These are phyloP conservation scores for Yamadazyma phyllophila DNA, from an alignment of 805 yeast species.

Conservation along the genomic window DNA sequence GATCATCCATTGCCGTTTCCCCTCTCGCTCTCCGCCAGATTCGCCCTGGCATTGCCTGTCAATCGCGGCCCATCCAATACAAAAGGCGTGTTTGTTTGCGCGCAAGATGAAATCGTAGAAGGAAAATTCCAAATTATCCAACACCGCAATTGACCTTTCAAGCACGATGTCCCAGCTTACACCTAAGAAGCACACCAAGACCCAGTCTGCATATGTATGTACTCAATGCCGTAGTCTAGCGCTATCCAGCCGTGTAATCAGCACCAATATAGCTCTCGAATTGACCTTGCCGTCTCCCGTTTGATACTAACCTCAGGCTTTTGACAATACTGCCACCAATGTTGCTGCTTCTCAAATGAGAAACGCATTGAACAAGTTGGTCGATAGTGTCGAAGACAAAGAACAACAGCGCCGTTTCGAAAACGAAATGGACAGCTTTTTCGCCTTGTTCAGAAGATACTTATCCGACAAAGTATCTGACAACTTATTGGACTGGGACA, in stretches of 20 bases:
- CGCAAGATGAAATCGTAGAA: not conserved
- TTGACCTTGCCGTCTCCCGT: slow-evolving; percentile 14
- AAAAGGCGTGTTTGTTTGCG: not conserved
- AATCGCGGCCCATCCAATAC: not conserved
- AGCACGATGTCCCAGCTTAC: slow-evolving; percentile 6
- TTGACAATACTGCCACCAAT: slow-evolving; percentile 90
- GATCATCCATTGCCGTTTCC: not conserved
- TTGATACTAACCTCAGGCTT: slow-evolving; percentile 49
- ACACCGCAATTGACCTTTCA: slow-evolving; percentile 1
- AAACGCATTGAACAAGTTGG: slow-evolving; percentile 84
- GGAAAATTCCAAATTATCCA: not conserved
- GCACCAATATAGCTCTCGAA: not conserved
- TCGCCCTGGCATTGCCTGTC: not conserved
- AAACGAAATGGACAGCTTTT: slow-evolving; percentile 90
- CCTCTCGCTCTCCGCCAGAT: not conserved
- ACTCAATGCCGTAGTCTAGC: not conserved
- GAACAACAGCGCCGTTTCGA: slow-evolving; percentile 63
- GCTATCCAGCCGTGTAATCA: too few relatives aligned
- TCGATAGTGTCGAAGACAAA: slow-evolving; percentile 69
- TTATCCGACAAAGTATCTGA: slow-evolving; percentile 86
- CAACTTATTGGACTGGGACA: slow-evolving; percentile 87
- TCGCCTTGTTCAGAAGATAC: slow-evolving; percentile 89
- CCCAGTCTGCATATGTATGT: slow-evolving; percentile 69
- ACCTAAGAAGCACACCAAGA: slow-evolving; percentile 61
- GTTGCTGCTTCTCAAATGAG: slow-evolving; percentile 98